phyloP scores from a whole-genome alignment of 352 stramenopile genomes.

The Phytophthora europaea region DNA sequence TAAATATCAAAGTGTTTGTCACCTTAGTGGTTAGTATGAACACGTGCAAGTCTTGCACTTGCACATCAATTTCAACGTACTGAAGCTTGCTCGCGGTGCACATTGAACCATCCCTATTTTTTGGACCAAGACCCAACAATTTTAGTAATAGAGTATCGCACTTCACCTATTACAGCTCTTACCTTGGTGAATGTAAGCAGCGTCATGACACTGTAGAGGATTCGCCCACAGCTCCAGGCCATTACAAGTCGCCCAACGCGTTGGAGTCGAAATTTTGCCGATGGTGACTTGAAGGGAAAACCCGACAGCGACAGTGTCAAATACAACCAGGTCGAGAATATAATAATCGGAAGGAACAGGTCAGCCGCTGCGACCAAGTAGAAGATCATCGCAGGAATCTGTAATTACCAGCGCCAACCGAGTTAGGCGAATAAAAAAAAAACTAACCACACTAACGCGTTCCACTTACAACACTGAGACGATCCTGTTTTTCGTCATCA shows the following conservation, averaged over 20 bases:
- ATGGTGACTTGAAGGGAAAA: constrained; percentile 86
- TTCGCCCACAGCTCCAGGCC: constrained; percentile 86
- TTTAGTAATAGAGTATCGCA: background rate
- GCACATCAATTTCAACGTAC: constrained; percentile 37
- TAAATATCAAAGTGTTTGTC: background rate
- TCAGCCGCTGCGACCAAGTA: constrained; percentile 88
- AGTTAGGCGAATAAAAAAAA: background rate
- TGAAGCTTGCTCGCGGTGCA: constrained; percentile 71
- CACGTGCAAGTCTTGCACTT: background rate
- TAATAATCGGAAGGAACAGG: constrained; percentile 90
- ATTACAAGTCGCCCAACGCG: constrained; percentile 74
- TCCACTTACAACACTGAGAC: constrained; percentile 67
- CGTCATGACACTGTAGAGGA: constrained; percentile 91
- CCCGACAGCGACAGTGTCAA: constrained; percentile 89
- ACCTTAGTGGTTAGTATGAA: background rate
- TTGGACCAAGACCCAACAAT: background rate
- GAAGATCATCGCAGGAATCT: constrained; percentile 87
- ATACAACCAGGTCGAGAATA: constrained; percentile 92
- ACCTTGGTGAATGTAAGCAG: constrained; percentile 90
- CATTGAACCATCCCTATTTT: constrained; percentile 85
- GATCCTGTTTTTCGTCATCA: constrained; percentile 75
- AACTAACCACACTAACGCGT: background rate
- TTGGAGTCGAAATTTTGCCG: constrained; percentile 63
- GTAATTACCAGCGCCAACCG: background rate
- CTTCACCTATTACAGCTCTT: background rate